Percentiles rank a stretch among this genome's conserved stretches.
Evolutionary conservation across 768 basidiomycete species (phyloP).

Genomic region (Amanita muscaria): DNA sequence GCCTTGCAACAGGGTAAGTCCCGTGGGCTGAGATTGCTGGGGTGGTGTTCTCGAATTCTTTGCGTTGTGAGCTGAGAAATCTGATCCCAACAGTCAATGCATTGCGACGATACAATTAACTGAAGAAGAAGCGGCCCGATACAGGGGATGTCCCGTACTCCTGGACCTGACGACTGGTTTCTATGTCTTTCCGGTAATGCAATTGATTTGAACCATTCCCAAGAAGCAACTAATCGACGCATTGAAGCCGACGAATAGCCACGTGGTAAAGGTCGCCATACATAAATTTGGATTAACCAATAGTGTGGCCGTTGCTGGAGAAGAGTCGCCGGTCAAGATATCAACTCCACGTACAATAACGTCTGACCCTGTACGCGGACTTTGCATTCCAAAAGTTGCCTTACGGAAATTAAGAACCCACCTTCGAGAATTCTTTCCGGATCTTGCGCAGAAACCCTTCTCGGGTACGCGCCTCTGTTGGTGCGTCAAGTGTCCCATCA

Average conservation of each 20-base stretch:
- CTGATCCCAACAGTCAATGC: constrained; percentile 56
- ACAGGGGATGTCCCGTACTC: constrained; percentile 57
- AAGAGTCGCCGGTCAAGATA: constrained; percentile 19
- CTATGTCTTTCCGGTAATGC: constrained; percentile 71
- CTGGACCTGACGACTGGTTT: constrained; percentile 68
- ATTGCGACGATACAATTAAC: constrained; percentile 73
- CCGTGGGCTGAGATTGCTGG: background rate
- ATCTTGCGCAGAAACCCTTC: constrained; percentile 67
- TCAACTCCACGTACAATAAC: constrained; percentile 74
- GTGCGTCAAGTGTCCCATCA: constrained; percentile 36
- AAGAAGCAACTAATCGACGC: background rate
- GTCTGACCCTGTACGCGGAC: constrained; percentile 48
- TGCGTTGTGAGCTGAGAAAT: background rate
- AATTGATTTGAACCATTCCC: constrained; percentile 13
- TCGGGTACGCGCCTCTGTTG: constrained; percentile 77
- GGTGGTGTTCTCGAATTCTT: no score
- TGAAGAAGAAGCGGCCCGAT: constrained; percentile 53
- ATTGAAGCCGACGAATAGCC: constrained; percentile 33
- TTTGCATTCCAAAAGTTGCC: constrained; percentile 55
- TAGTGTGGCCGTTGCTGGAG: constrained; percentile 19
- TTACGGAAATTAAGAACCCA: constrained; percentile 41
- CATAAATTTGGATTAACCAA: constrained; percentile 70
- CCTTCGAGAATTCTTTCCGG: constrained; percentile 61
- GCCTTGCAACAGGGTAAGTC: constrained; percentile 75
- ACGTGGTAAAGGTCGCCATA: constrained; percentile 70